Evolutionary conservation across 2,329 filamentous ascomycete genomes (phyloP).

Genomic region (Colletotrichum ledebouriae): DNA sequence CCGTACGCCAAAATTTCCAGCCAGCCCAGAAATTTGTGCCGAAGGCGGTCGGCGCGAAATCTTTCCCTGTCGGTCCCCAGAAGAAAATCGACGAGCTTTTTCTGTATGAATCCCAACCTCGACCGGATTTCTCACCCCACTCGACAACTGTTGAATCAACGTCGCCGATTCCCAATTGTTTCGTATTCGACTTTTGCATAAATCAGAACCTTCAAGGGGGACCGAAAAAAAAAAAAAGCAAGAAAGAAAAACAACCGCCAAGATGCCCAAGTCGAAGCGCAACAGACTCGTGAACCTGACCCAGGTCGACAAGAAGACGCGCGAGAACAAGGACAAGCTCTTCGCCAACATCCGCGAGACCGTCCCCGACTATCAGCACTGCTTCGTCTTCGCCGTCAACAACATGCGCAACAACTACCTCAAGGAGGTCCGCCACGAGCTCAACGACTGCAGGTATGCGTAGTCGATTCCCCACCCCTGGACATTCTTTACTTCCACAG

Average conservation of each 20-base stretch:
- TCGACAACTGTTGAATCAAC: not conserved
- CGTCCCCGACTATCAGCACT: slow-evolving; percentile 87
- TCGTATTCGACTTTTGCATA: not conserved
- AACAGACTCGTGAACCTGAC: slow-evolving; percentile 90
- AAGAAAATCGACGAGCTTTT: slow-evolving; percentile 9
- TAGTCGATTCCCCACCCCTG: slow-evolving; percentile 61
- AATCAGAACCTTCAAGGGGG: slow-evolving; percentile 16
- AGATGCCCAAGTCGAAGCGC: slow-evolving; percentile 97
- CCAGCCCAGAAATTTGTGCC: slow-evolving; percentile 36
- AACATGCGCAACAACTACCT: slow-evolving; percentile 99
- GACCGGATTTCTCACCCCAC: not conserved
- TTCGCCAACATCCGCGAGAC: slow-evolving; percentile 90
- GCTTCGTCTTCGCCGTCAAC: slow-evolving; percentile 93
- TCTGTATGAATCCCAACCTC: slow-evolving; percentile 1
- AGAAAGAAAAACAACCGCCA: slow-evolving; percentile 46
- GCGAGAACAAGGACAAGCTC: slow-evolving; percentile 90
- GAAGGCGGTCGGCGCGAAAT: slow-evolving; percentile 42
- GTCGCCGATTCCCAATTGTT: not conserved
- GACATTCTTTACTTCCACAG: not conserved
- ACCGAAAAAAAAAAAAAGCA: not conserved
- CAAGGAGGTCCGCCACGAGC: slow-evolving; percentile 88
- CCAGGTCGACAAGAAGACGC: slow-evolving; percentile 91
- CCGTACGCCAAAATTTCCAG: slow-evolving; percentile 38
- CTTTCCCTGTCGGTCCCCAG: slow-evolving; percentile 30
- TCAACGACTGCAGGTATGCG: slow-evolving; percentile 77